Evolutionary conservation across 805 yeast species (phyloP), one percentile per base, ranked within the genome.

Genomic region (Saturnispora mendoncae): DNA sequence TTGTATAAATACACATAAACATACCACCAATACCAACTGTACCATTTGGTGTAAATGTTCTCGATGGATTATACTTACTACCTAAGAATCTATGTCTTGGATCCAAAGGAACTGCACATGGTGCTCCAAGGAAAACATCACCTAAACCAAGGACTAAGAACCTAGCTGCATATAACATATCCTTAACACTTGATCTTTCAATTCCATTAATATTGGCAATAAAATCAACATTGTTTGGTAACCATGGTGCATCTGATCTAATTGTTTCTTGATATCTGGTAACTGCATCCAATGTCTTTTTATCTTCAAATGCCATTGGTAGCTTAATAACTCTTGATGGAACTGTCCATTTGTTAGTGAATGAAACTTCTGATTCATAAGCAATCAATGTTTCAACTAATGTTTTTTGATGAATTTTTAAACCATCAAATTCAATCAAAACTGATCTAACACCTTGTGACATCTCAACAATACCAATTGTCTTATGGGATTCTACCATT

Each of bases 1-100:
- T 88, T 25, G 97, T 86, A 64, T 90, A 90, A 53, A 90, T 88
- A 68, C 97, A 90, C 97, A 90, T 88, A 72, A 87, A 92, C 84
- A 83, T 86, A 53, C 98, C 97, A 48, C 98, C 98, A 58, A 92
- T 80, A 56, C 98, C 98, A 47, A 90, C 97, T 28, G 92, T 84
- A 51, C 98, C 98, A 57, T 86, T 85, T 30, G 96, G 95, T 2
- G 98, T 90, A 67, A 72, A 88, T 1, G 97, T 85, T 69, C 98
- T 76, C 12, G 96, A 84, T 30, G 98, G 98, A 59, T 90, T 90
- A 66, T 90, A 92, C 65, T 90, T 90, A 24, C 95, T 74, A 30
- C 97, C 98, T 43, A 90, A 66, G 46, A 87, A 72, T 55, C 97
- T 75, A 55, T 88, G 97, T 55, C 97, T 79, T 44, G 98, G 98